These are phyloP conservation scores for Globisporangium mamillatum DNA, from an alignment of 352 stramenopile species.

Conservation along the genomic window DNA sequence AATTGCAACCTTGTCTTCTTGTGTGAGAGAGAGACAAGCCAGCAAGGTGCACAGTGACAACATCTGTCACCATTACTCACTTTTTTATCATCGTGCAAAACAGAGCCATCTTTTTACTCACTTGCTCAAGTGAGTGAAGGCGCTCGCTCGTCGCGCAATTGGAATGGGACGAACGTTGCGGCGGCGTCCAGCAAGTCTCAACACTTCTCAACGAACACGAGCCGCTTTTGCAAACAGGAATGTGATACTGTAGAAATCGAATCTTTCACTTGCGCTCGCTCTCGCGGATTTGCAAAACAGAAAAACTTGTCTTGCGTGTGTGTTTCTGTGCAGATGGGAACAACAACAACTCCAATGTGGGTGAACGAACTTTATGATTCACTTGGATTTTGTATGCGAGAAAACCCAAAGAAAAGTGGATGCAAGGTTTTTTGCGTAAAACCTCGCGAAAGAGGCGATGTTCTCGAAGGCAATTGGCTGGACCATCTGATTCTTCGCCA, in stretches of 20 bases:
- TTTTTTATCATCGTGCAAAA: not conserved
- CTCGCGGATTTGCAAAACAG: not conserved
- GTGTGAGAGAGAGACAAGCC: not conserved
- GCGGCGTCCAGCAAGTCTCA: not conserved
- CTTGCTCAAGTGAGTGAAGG: not conserved
- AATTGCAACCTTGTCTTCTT: not conserved
- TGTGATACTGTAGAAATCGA: not conserved
- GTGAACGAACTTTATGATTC: not conserved
- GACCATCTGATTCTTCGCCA: not conserved
- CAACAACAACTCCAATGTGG: not conserved
- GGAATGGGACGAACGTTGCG: not conserved
- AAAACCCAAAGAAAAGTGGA: not conserved
- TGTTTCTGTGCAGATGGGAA: not conserved
- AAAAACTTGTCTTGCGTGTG: not conserved
- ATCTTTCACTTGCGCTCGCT: not conserved
- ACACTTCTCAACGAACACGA: not conserved
- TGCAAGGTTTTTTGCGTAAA: not conserved
- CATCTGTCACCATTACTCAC: not conserved
- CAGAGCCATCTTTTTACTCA: not conserved
- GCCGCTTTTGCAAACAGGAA: not conserved
- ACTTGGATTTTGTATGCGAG: not conserved
- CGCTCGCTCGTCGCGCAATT: not conserved
- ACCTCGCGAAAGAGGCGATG: not conserved
- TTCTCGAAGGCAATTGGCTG: not conserved
- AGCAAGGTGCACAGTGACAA: not conserved